Conservation (phyloP, 2,329 filamentous ascomycete species). For the Trichoderma sp. region DNA sequence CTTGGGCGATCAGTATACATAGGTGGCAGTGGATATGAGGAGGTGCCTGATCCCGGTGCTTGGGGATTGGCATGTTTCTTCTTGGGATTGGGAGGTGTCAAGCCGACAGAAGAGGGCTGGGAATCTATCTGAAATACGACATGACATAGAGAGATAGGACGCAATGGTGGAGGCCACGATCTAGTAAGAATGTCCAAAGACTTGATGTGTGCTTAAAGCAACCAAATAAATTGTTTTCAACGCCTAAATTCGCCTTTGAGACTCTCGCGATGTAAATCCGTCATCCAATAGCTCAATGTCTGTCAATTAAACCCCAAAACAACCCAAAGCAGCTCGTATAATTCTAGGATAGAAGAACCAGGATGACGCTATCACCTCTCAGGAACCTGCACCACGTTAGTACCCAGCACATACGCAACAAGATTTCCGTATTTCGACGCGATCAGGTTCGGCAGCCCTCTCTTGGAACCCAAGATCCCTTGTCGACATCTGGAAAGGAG, state of each 20-base stretch:
- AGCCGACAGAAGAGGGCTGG: slow-evolving; percentile 40
- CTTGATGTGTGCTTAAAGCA: slow-evolving; percentile 3
- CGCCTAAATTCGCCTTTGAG: slow-evolving; percentile 39
- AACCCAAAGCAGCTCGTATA: slow-evolving; percentile 1
- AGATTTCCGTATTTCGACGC: background rate
- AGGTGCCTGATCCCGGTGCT: slow-evolving; percentile 64
- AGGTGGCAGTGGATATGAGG: slow-evolving; percentile 44
- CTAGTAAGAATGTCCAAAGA: background rate
- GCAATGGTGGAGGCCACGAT: slow-evolving; percentile 7
- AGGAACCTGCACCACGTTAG: slow-evolving; percentile 63
- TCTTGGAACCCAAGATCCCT: background rate
- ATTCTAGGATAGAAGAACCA: slow-evolving; percentile 73
- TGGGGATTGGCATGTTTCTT: slow-evolving; percentile 77
- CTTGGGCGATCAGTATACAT: slow-evolving; percentile 59
- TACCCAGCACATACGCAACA: background rate
- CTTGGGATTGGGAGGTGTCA: slow-evolving; percentile 64
- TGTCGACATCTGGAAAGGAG: background rate
- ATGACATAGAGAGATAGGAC: slow-evolving; percentile 21
- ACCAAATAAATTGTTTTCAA: slow-evolving; percentile 34
- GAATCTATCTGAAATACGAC: slow-evolving; percentile 31
- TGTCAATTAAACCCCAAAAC: slow-evolving; percentile 24
- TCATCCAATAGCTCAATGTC: slow-evolving; percentile 26
- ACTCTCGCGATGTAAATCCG: slow-evolving; percentile 32
- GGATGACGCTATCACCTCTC: slow-evolving; percentile 81
- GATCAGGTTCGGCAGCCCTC: background rate